Evolutionary conservation across 2,329 filamentous ascomycete species (phyloP), one percentile per base, ranked within the genome.

Genomic region (Gaeumannomyces tritici): DNA sequence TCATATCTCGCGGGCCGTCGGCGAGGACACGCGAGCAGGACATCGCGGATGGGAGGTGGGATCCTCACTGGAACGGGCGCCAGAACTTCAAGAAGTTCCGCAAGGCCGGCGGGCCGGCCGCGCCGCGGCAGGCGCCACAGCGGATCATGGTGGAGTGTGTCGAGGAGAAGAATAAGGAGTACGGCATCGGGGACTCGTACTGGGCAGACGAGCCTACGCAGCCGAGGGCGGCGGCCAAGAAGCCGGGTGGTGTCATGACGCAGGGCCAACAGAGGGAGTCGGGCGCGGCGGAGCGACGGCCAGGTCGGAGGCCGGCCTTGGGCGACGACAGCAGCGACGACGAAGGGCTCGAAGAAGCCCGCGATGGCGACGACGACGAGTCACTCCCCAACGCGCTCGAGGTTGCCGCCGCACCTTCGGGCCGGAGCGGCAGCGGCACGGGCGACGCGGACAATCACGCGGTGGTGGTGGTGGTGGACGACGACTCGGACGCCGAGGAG

Each of bases 51-150:
- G 80, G 81, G 6, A 82, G 90, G 55, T 97, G 93, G 93, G 85
- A 97, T 67, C 86, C 91, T 0, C 82, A 81, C 54, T 99, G 95
- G 95, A 96, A 97, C 71, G 95, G 93, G 0, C 83, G 93, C 56
- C 93, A 91, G 74, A 98, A 99, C 71, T 99, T 96, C 77, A 99
- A 99, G 73, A 89, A 86, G 68, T 99, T 99, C 70, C 80, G 82
- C 27, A 80, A 79, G 62, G 80, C 84, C 61, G 65, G 69, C 2
- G 76, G 80, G 7, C 72, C 80, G 21, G 72, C 75, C 3, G 72
- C 75, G 1, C 73, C 76, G 31, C 77, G 76, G 13, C 62, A 26
- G 31, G 33, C 58, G 31, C 47, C 9, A 29, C 56, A 59, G 21
- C 54, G 61, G 62, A 76, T 89, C 42, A 89, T 96, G 54, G 84